Evolutionary conservation across 2,329 filamentous ascomycete species (phyloP).

Genomic region (Coleophoma eucalyptorum): DNA sequence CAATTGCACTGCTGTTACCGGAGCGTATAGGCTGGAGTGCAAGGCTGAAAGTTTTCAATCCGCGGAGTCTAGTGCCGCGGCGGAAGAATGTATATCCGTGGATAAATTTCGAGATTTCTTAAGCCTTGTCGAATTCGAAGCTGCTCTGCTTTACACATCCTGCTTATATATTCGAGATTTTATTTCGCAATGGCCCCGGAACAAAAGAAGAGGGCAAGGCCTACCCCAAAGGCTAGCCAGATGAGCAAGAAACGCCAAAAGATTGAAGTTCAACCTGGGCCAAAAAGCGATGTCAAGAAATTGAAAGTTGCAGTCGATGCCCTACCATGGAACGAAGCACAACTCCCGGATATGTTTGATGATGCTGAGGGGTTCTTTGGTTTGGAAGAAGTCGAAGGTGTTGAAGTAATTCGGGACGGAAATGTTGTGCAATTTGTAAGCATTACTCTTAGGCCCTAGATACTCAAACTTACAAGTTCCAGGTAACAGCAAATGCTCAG

Average conservation of each 20-base stretch:
- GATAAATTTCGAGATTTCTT: too few relatives aligned
- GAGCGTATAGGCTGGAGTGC: slow-evolving; percentile 1
- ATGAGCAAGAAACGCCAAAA: slow-evolving; percentile 28
- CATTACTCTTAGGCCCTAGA: slow-evolving; percentile 3
- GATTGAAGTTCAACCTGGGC: slow-evolving; percentile 15
- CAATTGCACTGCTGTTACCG: not conserved
- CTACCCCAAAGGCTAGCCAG: slow-evolving; percentile 16
- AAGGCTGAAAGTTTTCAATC: slow-evolving; percentile 19
- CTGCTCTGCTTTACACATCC: too few relatives aligned
- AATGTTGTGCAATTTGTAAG: slow-evolving; percentile 53
- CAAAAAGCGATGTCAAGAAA: slow-evolving; percentile 22
- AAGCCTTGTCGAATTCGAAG: too few relatives aligned
- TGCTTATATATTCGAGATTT: too few relatives aligned
- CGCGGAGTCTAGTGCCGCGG: slow-evolving; percentile 1
- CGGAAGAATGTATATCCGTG: too few relatives aligned
- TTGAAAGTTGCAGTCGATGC: slow-evolving; percentile 41
- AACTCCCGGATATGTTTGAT: slow-evolving; percentile 74
- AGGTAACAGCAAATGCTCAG: slow-evolving; percentile 21
- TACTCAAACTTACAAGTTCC: slow-evolving; percentile 8
- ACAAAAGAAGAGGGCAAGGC: slow-evolving; percentile 22
- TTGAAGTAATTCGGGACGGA: slow-evolving; percentile 74
- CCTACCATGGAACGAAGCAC: slow-evolving; percentile 52
- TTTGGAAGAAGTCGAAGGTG: slow-evolving; percentile 85
- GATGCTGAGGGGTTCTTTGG: slow-evolving; percentile 94
- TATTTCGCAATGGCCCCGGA: slow-evolving; percentile 19